These are phyloP conservation scores for Penicillium herquei DNA, from an alignment of 495 filamentous ascomycete species.

Conservation along the genomic window DNA sequence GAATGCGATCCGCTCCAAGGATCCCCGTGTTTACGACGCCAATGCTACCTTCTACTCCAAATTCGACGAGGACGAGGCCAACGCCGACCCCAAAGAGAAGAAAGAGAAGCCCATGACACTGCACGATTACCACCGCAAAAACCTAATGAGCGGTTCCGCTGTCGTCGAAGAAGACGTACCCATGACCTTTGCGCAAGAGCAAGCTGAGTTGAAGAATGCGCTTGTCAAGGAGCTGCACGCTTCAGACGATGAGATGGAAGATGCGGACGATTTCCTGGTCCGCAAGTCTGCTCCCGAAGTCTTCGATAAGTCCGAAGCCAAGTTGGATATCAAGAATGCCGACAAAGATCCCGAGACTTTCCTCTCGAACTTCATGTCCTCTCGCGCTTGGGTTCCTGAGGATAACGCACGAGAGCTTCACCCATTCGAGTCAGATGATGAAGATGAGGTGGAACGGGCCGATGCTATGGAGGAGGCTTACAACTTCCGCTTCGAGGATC, in stretches of 20 bases:
- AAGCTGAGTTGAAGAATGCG: constrained; percentile 71
- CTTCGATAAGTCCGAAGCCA: constrained; percentile 45
- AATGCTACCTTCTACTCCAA: constrained; percentile 71
- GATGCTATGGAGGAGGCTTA: constrained; percentile 92
- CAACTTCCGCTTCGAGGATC: constrained; percentile 95
- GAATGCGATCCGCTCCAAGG: constrained; percentile 81
- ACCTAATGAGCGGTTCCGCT: constrained; percentile 64
- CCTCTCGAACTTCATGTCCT: constrained; percentile 82
- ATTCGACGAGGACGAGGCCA: constrained; percentile 48
- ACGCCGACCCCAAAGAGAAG: constrained; percentile 39
- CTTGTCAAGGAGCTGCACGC: constrained; percentile 78
- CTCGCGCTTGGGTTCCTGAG: constrained; percentile 82
- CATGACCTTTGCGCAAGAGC: constrained; percentile 79
- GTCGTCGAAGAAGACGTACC: constrained; percentile 56
- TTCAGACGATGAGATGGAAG: constrained; percentile 54
- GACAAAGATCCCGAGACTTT: constrained; percentile 90
- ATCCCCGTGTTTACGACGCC: constrained; percentile 85
- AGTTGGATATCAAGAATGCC: constrained; percentile 67
- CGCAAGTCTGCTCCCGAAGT: constrained; percentile 42
- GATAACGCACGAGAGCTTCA: constrained; percentile 53
- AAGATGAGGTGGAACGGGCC: constrained; percentile 75
- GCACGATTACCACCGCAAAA: constrained; percentile 85
- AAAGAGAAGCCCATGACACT: constrained; percentile 84
- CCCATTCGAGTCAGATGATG: constrained; percentile 90
- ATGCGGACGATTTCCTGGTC: constrained; percentile 72